These are phyloP conservation scores for Akanthomyces lecanii DNA, from an alignment of 2,329 filamentous ascomycete species.

Conservation along the genomic window DNA sequence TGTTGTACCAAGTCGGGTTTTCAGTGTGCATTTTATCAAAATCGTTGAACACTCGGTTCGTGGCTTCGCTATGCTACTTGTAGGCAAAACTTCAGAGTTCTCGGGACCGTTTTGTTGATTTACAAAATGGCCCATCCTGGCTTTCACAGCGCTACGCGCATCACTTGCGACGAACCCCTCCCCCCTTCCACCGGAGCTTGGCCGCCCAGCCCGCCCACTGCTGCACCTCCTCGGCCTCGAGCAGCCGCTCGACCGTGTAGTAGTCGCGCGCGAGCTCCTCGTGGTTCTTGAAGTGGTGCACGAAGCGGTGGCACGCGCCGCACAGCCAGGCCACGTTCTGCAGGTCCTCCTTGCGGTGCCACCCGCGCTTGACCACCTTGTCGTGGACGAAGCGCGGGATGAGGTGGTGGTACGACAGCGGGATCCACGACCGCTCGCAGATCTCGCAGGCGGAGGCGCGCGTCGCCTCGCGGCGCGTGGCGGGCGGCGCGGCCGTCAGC, in stretches of 20 bases:
- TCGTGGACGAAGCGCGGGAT: slow-evolving; percentile 75
- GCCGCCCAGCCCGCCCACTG: slow-evolving; percentile 70
- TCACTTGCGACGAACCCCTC: slow-evolving; percentile 18
- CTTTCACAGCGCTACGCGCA: not conserved
- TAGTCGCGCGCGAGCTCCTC: slow-evolving; percentile 72
- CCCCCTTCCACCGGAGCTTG: slow-evolving; percentile 68
- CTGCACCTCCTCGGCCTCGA: slow-evolving; percentile 66
- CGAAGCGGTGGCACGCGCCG: slow-evolving; percentile 76
- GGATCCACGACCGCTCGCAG: slow-evolving; percentile 69
- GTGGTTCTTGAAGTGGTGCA: slow-evolving; percentile 70
- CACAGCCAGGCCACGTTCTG: slow-evolving; percentile 85
- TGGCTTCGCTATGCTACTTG: not conserved
- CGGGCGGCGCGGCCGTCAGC: slow-evolving; percentile 58
- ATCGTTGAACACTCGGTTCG: too few relatives aligned
- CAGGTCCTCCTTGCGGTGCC: slow-evolving; percentile 71
- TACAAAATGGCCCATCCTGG: not conserved
- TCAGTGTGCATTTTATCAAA: too few relatives aligned
- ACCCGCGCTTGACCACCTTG: slow-evolving; percentile 71
- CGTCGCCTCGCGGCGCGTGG: slow-evolving; percentile 49
- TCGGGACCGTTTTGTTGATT: not conserved
- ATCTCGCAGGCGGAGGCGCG: slow-evolving; percentile 64
- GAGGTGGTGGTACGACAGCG: slow-evolving; percentile 78
- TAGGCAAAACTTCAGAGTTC: not conserved
- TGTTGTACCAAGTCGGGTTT: too few relatives aligned
- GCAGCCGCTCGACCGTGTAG: slow-evolving; percentile 67